Base-by-base conservation (phyloP, 495 filamentous ascomycete species). In the Cudoniella acicularis region DNA sequence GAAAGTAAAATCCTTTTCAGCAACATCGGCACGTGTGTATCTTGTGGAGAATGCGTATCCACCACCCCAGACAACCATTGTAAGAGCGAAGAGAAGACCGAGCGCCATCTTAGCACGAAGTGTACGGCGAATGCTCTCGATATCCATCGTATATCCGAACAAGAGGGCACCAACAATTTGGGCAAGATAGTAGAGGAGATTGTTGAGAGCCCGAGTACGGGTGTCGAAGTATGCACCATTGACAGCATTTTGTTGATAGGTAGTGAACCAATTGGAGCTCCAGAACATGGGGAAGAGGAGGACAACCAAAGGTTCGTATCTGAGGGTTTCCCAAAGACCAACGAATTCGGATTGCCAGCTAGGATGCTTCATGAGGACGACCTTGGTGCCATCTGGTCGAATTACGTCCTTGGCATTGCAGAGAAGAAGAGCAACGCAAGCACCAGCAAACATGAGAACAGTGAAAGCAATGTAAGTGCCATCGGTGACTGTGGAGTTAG, bases 401-500 rank as follows among this genome's bases (percentile, higher is more conserved):
- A 89, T 77, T 61, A 98, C 49, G 23, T 62, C 56, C 3, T 47
- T 84, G 55, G 89, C 88, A 64, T 94, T 84, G 57, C 83, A 83
- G n/a, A 98, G 80, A 56, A 77, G 74, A 64, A 88, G 83, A 18
- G 89, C 83, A 1, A 96, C 78, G 36, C 80, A 60, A 52, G 90
- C 91, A 53, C 93, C 93, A 47, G 79, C 40, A 16, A 87, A 73
- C 83, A 94, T 96, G 52, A 96, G 84, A 54, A 96, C 83, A 48
- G 96, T 82, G 79, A 98, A 96, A 49, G 86, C 93, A 55, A 92
- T 79, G 66, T 96, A 98, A 49, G 92, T 97, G 49, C 91, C 91
- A 70, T 92, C 86, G 41, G 77, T 87, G 58, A 95, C 89, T 17
- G 77, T 73, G 43, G 74, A 79, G 56, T 78, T 76, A n/a, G 64